Evolutionary conservation across 257 asterid genomes (phyloP).

Genomic region (Apocynum venetum): DNA sequence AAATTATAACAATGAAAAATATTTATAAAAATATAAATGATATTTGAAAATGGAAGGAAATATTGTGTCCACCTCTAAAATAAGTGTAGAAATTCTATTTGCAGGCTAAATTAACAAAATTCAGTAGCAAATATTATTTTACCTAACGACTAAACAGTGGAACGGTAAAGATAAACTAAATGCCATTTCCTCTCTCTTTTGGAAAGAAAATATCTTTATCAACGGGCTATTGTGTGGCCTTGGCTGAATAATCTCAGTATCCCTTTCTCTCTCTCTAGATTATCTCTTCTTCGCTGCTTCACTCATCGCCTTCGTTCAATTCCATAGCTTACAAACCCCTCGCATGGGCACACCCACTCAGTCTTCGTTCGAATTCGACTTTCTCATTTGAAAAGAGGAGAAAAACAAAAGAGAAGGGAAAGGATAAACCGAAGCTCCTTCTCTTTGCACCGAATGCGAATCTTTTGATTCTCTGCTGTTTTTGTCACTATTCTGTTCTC

Average conservation of each 20-base stretch:
- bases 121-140: too few species aligned
- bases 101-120: too few species aligned
- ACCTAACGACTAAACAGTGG: background rate
- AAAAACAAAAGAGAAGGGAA: background rate
- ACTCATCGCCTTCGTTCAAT: constrained; percentile 17
- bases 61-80: too few species aligned
- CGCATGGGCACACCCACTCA: constrained; percentile 1
- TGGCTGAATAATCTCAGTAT: constrained; percentile 7
- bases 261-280: constrained; percentile 30
- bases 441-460: constrained; percentile 1
- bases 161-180: background rate
- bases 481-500: background rate
- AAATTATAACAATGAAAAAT: too few species aligned
- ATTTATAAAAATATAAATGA: too few species aligned
- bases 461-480: constrained; percentile 15
- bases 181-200: background rate
- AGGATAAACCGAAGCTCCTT: background rate
- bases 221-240: constrained; percentile 24
- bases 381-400: background rate
- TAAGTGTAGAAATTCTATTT: too few species aligned
- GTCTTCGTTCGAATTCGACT: background rate
- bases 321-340: constrained; percentile 1
- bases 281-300: constrained; percentile 13
- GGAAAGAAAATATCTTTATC: constrained; percentile 4
- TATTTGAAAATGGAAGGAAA: too few species aligned